Conservation (phyloP, 1,284 basidiomycete species). For the Marasmius sp. region DNA sequence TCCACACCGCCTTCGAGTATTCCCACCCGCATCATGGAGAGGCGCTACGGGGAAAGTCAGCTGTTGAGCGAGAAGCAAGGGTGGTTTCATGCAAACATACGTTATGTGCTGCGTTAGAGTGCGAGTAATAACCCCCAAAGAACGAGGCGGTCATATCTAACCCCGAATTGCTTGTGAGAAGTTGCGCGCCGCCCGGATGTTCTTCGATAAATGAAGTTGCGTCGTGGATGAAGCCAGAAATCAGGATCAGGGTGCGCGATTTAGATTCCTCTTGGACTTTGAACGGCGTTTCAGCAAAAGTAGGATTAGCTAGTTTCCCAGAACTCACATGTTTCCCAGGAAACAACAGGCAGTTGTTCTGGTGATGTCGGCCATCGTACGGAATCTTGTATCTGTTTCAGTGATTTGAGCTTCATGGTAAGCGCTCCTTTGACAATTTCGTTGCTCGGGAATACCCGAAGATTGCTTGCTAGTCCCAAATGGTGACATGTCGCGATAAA, state of each 20-base stretch:
- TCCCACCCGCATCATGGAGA: constrained; percentile 84
- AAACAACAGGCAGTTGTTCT: constrained; percentile 73
- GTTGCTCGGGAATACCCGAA: constrained; percentile 83
- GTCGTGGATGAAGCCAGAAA: constrained; percentile 89
- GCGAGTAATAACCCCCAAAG: constrained; percentile 82
- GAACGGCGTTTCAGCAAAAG: constrained; percentile 5
- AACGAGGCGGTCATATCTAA: constrained; percentile 84
- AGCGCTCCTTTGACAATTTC: constrained; percentile 82
- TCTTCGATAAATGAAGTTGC: constrained; percentile 72
- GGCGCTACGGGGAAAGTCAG: constrained; percentile 40
- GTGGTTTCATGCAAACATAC: constrained; percentile 40
- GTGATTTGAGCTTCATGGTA: constrained; percentile 80
- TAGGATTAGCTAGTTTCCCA: not conserved
- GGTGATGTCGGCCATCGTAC: constrained; percentile 69
- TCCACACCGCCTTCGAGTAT: constrained; percentile 64
- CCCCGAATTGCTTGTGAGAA: constrained; percentile 67
- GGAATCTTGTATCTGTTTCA: constrained; percentile 64
- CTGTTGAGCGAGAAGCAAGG: constrained; percentile 1
- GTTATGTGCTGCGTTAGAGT: constrained; percentile 84
- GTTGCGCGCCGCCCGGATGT: constrained; percentile 78
- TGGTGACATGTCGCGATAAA: constrained; percentile 72
- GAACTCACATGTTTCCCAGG: constrained; percentile 77
- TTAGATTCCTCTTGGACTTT: constrained; percentile 70
- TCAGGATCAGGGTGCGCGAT: constrained; percentile 64
- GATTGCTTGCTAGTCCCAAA: constrained; percentile 74